Evolutionary conservation across 2,329 filamentous ascomycete species (phyloP).

Genomic region (Hypoxylon sp.): DNA sequence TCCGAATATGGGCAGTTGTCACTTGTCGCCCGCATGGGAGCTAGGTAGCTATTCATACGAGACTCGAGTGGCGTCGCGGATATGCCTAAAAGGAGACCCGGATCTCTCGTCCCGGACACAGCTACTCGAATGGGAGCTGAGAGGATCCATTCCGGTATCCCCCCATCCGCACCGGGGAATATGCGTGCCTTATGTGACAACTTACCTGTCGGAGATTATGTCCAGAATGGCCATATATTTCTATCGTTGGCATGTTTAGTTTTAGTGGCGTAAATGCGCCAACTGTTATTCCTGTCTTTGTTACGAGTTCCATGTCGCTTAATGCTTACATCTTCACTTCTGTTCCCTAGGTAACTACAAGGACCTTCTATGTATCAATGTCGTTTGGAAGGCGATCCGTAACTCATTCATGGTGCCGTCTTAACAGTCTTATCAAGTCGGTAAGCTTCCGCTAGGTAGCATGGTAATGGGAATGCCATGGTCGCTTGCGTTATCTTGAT

Average conservation of each 20-base stretch:
- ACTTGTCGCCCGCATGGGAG: conserved; percentile 10
- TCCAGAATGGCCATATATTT: background rate
- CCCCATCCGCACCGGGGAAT: background rate
- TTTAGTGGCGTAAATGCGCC: background rate
- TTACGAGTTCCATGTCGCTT: conserved; percentile 1
- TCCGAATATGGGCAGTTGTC: conserved; percentile 22
- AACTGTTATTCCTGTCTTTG: background rate
- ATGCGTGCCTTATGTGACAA: conserved; percentile 16
- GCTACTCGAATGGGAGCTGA: conserved; percentile 1
- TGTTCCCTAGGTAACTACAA: background rate
- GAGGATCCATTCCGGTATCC: background rate
- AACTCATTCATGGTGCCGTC: background rate
- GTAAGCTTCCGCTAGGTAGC: conserved; percentile 9
- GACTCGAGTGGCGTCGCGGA: conserved; percentile 9
- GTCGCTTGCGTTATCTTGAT: conserved; percentile 44
- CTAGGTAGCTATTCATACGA: conserved; percentile 3
- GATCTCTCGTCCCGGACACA: background rate
- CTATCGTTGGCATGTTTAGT: background rate
- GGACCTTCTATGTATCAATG: background rate
- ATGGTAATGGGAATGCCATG: conserved; percentile 2
- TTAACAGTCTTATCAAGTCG: conserved; percentile 8
- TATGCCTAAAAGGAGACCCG: conserved; percentile 13
- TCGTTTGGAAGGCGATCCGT: background rate
- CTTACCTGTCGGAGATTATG: conserved; percentile 11
- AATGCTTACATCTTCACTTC: background rate